Evolutionary conservation across 2,329 filamentous ascomycete species (phyloP), one percentile per base, ranked within the genome.

Genomic region (Intubia oerlemansii): DNA sequence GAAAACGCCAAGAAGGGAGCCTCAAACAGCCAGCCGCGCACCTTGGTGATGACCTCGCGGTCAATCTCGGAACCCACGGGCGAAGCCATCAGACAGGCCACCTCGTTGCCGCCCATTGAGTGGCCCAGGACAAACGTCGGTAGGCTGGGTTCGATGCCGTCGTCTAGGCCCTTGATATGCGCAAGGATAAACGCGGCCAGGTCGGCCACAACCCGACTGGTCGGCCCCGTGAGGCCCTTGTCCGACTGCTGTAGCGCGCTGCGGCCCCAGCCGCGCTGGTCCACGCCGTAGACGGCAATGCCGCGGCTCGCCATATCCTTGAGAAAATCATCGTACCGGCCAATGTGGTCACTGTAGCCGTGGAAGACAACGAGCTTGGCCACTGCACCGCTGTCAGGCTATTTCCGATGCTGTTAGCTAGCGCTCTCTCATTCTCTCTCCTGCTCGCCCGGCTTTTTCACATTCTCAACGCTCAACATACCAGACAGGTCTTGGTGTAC

Each of bases 221-320:
- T 91, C 6, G 73, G 61, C 6, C 84, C 84, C 2, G 77, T 79
- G 31, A 68, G 56, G 28, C 84, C 84, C 40, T 57, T 61, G 35
- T 85, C 62, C 10, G 62, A 50, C 14, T 64, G 54, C 29, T 56
- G 59, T 21, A 51, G 57, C 14, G 74, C 77, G 30, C 68, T 77
- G 32, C 66, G 70, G 35, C 84, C 84, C 82, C 82, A 93, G 46
- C 84, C 82, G 47, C 69, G 71, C 56, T 92, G 84, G 48, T 93
- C 84, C 46, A 84, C 78, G 36, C 67, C 62, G 43, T 75, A 66
- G 27, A 80, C 64, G 42, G 78, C 69, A 41, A 93, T 82, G 36
- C 76, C 78, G 30, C 62, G 62, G 9, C 57, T 53, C 14, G 76
- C 73, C 27, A 93, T 62, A 10, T 52, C 54, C 5, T 69, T 61